A percentile compares a stretch with the other conserved stretches of the same genome.
Evolutionary conservation across 2,329 filamentous ascomycete species (phyloP).

Genomic region (Xylaria sp.): DNA sequence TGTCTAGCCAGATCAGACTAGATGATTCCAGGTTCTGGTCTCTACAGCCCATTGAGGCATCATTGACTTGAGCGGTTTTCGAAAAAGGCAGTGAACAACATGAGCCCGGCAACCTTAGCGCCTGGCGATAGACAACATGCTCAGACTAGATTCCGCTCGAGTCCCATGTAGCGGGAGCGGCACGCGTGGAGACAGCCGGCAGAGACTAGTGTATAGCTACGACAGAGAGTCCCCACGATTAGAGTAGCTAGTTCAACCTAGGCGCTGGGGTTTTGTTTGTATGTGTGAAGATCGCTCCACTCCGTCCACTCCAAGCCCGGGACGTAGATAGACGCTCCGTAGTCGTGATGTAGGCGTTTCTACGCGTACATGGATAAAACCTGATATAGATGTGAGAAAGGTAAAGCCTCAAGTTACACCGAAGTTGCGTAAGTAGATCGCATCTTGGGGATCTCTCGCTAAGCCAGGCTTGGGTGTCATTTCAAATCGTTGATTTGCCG

Average conservation of each 20-base stretch:
- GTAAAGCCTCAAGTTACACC: neutral
- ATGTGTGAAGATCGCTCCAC: slow-evolving; percentile 2
- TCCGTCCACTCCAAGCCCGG: no score
- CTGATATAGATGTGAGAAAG: neutral
- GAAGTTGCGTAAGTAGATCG: neutral
- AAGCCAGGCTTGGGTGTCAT: slow-evolving; percentile 10
- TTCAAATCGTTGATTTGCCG: slow-evolving; percentile 7
- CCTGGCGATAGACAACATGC: slow-evolving; percentile 16
- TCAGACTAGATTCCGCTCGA: slow-evolving; percentile 21
- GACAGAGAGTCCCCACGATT: slow-evolving; percentile 6
- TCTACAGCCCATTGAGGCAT: slow-evolving; percentile 9
- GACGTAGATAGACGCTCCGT: no score
- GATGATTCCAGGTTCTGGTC: slow-evolving; percentile 3
- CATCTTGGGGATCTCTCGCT: slow-evolving; percentile 13
- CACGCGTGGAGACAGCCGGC: slow-evolving; percentile 28
- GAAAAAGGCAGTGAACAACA: slow-evolving; percentile 25
- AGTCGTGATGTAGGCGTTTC: neutral
- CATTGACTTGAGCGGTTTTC: slow-evolving; percentile 2
- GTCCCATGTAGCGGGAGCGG: slow-evolving; percentile 32
- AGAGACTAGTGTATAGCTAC: slow-evolving; percentile 4
- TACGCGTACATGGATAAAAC: neutral
- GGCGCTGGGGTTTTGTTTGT: neutral
- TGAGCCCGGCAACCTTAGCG: slow-evolving; percentile 19
- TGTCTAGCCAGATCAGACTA: neutral
- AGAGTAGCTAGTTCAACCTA: neutral